phyloP scores from a whole-genome alignment of 2,329 filamentous ascomycete genomes.

The Thyridium curvatum region DNA sequence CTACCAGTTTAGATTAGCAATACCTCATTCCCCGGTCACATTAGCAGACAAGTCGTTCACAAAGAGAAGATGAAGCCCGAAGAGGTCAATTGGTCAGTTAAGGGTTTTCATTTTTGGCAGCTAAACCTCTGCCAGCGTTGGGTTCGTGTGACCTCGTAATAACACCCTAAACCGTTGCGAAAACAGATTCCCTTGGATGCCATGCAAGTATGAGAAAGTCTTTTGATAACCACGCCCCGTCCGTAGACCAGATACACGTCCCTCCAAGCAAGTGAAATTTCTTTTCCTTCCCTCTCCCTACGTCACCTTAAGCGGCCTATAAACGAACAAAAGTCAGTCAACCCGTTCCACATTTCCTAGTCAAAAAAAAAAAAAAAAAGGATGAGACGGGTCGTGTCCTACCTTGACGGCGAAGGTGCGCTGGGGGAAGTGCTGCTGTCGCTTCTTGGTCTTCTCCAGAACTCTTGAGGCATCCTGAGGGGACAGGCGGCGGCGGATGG shows the following conservation, averaged over 20 bases:
- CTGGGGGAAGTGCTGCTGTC: constrained; percentile 91
- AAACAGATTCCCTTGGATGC: constrained; percentile 9
- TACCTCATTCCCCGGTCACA: too few species aligned
- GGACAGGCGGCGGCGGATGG: constrained; percentile 91
- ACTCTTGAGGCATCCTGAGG: constrained; percentile 80
- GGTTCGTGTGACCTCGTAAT: constrained; percentile 11
- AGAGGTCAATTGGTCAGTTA: too few species aligned
- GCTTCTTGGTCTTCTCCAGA: constrained; percentile 97
- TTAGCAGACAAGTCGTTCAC: too few species aligned
- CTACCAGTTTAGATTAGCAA: too few species aligned
- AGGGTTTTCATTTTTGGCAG: constrained; percentile 1
- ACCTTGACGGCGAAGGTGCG: constrained; percentile 99
- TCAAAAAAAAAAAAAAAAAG: background rate
- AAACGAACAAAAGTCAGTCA: background rate
- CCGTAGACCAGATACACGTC: too few species aligned
- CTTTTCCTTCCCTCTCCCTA: too few species aligned
- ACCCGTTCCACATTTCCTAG: background rate
- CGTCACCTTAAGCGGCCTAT: constrained; percentile 3
- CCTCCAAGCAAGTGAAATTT: too few species aligned
- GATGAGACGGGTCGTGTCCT: constrained; percentile 13
- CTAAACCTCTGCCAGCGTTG: constrained; percentile 6
- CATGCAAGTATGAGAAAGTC: constrained; percentile 4
- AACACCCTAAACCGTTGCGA: constrained; percentile 3
- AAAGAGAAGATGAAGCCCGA: too few species aligned
- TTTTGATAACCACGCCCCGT: too few species aligned